Conservation (phyloP, 2,329 filamentous ascomycete genomes). For the Elsinoe ampelina region DNA sequence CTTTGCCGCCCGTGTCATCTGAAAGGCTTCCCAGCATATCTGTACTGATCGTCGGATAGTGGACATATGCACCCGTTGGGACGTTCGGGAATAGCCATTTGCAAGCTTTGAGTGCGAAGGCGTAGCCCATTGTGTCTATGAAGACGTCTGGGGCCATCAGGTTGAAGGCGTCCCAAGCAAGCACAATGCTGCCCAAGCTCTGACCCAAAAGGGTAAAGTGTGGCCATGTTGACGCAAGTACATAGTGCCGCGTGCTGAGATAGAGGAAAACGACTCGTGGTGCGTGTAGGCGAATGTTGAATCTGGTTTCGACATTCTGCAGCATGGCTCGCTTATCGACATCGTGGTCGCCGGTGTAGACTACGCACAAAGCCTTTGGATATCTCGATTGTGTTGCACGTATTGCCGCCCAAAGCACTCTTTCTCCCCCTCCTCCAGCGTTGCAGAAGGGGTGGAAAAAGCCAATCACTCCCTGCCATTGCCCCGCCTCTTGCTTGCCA, state of each 20-base stretch:
- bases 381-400: slow-evolving; percentile 80
- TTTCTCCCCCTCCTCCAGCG: slow-evolving; percentile 88
- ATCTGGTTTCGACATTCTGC: slow-evolving; percentile 55
- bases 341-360: slow-evolving; percentile 94
- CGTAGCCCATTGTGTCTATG: slow-evolving; percentile 96
- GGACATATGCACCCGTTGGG: slow-evolving; percentile 86
- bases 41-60: slow-evolving; percentile 96
- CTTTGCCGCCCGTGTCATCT: slow-evolving; percentile 46
- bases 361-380: slow-evolving; percentile 79
- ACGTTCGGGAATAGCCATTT: slow-evolving; percentile 72
- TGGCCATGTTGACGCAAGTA: slow-evolving; percentile 80
- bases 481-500: slow-evolving; percentile 26
- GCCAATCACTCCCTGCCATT: slow-evolving; percentile 77
- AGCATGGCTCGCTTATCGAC: slow-evolving; percentile 73
- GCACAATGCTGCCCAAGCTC: slow-evolving; percentile 74
- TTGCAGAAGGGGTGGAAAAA: slow-evolving; percentile 99
- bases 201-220: slow-evolving; percentile 91
- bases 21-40: slow-evolving; percentile 88
- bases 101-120: slow-evolving; percentile 74
- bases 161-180: slow-evolving; percentile 89
- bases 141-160: slow-evolving; percentile 88
- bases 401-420: slow-evolving; percentile 93
- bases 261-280: slow-evolving; percentile 83
- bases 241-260: slow-evolving; percentile 75
- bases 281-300: slow-evolving; percentile 82